Base-by-base conservation (phyloP, 139 green algal species). In the Auxenochlorella protothecoides region DNA sequence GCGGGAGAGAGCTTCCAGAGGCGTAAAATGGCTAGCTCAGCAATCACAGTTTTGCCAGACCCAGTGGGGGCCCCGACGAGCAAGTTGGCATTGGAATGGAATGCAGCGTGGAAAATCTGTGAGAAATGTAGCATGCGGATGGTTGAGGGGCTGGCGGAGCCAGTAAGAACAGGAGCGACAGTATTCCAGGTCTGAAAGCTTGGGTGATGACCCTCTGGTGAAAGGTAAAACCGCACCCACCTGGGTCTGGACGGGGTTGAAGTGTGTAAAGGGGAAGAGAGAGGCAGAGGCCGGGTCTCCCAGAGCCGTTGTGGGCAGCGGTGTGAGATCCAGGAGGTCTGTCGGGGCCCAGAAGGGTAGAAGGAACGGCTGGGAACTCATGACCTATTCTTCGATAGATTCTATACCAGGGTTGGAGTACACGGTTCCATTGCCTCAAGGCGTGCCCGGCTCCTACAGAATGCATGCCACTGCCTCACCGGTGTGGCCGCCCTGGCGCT, bases 181-280 rank as follows among this genome's bases (percentile, higher is more conserved):
- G 6, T 55, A 14, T 44, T 59, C 8, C 62, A 63, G 15, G 55
- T 59, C 16, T 63, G 53, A 44, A 69, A 59, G n/a, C 54, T n/a
- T 44, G 27, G 27, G 27, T 44, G 27, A 44, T 44, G 27, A 44
- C 27, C 27, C 27, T 44, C 27, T 44, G 27, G 27, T 44, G 27
- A 44, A 44, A 44, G 27, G 27, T 44, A 44, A 44, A 44, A 44
- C 27, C 44, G 27, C 55, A 55, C 71, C 8, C 60, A 81, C 85
- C 80, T 95, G 90, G 44, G 93, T 97, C 82, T 98, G 94, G 54
- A 99, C 96, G 64, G 94, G 89, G 85, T 99, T 99, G 88, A 99
- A 99, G 84, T 97, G 91, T 4, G 86, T 85, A 79, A 97, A 97
- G n/a, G 68, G 68, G 86, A 97, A 97, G 67, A 97, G 72, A 5